Conservation (phyloP, 805 yeast genomes). For the Ogataea wickerhamii region DNA sequence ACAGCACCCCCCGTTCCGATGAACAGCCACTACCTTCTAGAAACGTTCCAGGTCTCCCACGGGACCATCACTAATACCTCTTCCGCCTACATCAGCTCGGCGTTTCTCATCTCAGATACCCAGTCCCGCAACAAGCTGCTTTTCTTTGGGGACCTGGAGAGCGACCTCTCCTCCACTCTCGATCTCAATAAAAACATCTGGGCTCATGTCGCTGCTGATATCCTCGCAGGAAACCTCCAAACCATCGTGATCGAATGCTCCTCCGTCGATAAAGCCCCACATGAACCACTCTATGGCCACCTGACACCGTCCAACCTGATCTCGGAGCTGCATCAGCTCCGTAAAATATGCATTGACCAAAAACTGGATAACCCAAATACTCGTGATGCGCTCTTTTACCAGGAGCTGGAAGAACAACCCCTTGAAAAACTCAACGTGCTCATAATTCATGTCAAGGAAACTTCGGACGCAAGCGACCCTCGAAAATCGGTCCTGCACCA, state of each 20-base stretch:
- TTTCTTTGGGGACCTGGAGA: constrained; percentile 82
- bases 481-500: constrained; percentile 49
- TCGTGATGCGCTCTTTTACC: constrained; percentile 8
- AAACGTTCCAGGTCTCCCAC: constrained; percentile 41
- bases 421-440: constrained; percentile 45
- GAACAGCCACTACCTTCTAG: constrained; percentile 36
- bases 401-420: constrained; percentile 27
- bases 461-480: constrained; percentile 46
- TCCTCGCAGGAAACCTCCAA: constrained; percentile 39
- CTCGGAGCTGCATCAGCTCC: constrained; percentile 44
- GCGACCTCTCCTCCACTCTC: constrained; percentile 48
- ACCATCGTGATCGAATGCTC: constrained; percentile 81
- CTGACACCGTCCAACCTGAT: constrained; percentile 64
- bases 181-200: constrained; percentile 47
- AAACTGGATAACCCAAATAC: background rate
- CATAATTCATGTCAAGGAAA: constrained; percentile 53
- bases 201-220: constrained; percentile 47
- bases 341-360: constrained; percentile 21
- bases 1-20: constrained; percentile 7
- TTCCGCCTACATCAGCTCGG: constrained; percentile 46
- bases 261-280: constrained; percentile 41
- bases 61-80: constrained; percentile 20
- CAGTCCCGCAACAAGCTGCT: constrained; percentile 39
- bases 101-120: constrained; percentile 47
- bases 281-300: constrained; percentile 70